phyloP scores from a whole-genome alignment of 345 rosid species.

The Heritiera fomes region DNA sequence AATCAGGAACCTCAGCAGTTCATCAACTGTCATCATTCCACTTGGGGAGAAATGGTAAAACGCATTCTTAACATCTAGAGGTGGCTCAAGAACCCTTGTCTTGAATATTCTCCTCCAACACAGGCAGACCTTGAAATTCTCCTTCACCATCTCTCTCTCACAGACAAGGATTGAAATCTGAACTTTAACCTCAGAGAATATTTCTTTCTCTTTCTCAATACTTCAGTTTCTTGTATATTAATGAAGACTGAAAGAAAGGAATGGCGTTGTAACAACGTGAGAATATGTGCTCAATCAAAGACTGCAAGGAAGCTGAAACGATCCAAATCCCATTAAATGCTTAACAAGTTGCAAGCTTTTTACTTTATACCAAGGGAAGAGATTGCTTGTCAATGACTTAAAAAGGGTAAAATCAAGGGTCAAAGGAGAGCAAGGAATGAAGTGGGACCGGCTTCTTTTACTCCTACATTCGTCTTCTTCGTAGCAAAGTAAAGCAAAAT shows the following conservation, averaged over 20 bases:
- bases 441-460: constrained; percentile 13
- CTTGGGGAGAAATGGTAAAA: constrained; percentile 42
- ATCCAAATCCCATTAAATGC: constrained; percentile 6
- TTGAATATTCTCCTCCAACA: constrained; percentile 55
- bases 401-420: background rate
- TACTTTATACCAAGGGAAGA: constrained; percentile 25
- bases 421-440: constrained; percentile 22
- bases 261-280: constrained; percentile 33
- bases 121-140: constrained; percentile 47
- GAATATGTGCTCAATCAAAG: constrained; percentile 36
- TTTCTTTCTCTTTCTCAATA: background rate
- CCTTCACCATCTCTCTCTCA: constrained; percentile 17
- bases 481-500: background rate
- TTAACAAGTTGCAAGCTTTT: background rate
- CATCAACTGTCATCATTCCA: constrained; percentile 42
- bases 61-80: constrained; percentile 36
- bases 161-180: background rate
- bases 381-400: constrained; percentile 23
- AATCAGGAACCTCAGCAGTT: constrained; percentile 45
- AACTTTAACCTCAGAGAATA: background rate
- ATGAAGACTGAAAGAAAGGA: constrained; percentile 10
- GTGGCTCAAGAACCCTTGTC: constrained; percentile 41
- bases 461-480: constrained; percentile 2
- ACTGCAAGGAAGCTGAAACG: constrained; percentile 26
- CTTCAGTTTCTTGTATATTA: background rate